Base-by-base conservation (phyloP, 2,329 filamentous ascomycete genomes). In the Penicillium freii region DNA sequence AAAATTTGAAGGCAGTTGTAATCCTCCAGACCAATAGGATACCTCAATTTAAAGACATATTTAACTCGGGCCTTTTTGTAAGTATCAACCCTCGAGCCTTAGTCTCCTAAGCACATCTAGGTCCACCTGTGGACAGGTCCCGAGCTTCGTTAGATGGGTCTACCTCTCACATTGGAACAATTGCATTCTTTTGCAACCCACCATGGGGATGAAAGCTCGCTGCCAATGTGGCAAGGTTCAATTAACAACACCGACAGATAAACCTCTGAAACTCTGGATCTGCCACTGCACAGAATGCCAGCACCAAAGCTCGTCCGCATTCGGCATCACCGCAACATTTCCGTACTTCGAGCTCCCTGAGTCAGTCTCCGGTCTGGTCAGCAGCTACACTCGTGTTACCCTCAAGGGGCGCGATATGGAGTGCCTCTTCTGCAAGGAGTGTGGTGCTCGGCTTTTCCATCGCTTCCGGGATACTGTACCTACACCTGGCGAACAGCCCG, bases 281-380 rank as follows among this genome's bases (percentile, higher is more conserved):
- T 90, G 87, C 74, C 88, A 90, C 75, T 90, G 88, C 72, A 74
- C 78, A 54, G 82, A 87, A 69, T 90, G 87, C 71, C 82, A 84
- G 47, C 80, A 82, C 56, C 87, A 89, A 75, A 84, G 85, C 31
- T 78, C 83, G 53, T 86, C 85, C 8, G 85, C 87, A 1, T 89
- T 87, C 72, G 87, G 87, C 29, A 83, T 86, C 33, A 87, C 85
- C 36, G 87, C 87, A 63, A 88, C 89, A 59, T 90, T 89, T 65
- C 87, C 87, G 1, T 78, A 78, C n/a, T 90, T 90, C 59, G 70
- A 77, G 10, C 74, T 89, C 29, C 84, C 85, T 0, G 71, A 47
- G 15, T 60, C 51, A 17, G 21, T 43, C 3, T 51, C 61, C 21
- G 44, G 46, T 34, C 42, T 57, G 4, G 63, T 75, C 7, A 63